Evolutionary conservation across 2,329 filamentous ascomycete species (phyloP).

Genomic region (Verticillium alfalfae): DNA sequence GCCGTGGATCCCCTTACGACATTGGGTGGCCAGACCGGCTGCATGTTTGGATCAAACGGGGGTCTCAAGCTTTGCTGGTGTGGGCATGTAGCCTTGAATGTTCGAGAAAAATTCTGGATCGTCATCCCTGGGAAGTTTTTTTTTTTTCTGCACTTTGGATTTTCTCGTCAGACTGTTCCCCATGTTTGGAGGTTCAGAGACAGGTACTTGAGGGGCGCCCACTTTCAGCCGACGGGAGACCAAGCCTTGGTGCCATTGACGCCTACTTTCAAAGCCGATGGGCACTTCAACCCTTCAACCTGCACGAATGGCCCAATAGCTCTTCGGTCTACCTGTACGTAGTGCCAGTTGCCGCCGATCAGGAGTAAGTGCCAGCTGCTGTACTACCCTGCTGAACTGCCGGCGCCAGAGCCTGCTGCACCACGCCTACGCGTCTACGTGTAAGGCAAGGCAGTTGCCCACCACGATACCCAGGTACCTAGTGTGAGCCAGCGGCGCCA

Average conservation of each 20-base stretch:
- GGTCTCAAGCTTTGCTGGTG: background rate
- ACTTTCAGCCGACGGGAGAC: conserved; percentile 13
- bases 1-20: background rate
- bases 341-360: background rate
- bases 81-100: background rate
- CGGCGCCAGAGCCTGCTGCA: too few relatives aligned
- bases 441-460: too few relatives aligned
- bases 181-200: background rate
- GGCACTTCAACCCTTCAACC: background rate
- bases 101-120: background rate
- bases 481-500: background rate
- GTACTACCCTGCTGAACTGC: background rate
- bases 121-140: background rate
- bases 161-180: background rate
- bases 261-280: background rate
- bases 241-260: conserved; percentile 3
- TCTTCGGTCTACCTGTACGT: background rate
- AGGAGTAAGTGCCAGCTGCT: background rate
- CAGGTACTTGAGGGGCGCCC: background rate
- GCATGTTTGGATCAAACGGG: background rate
- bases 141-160: background rate
- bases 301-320: background rate
- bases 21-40: background rate
- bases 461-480: too few relatives aligned
- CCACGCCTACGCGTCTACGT: too few relatives aligned